These are phyloP conservation scores for Rosa chinensis DNA, from an alignment of 306 rosid species.

Conservation along the genomic window DNA sequence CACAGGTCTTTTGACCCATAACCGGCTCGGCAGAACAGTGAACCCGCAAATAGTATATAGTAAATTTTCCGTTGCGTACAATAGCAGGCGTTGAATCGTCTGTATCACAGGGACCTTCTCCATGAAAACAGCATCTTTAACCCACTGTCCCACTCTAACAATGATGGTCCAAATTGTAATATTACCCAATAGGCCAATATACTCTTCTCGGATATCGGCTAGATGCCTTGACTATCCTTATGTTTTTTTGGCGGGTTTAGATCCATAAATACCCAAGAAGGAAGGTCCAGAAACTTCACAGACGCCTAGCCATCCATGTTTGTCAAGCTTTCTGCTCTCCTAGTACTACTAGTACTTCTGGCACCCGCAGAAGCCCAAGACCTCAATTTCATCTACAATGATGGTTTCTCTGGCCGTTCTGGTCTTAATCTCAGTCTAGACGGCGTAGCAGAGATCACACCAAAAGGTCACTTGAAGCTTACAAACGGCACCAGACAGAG, in stretches of 20 bases:
- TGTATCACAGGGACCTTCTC: neutral
- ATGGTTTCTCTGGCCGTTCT: neutral
- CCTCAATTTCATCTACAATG: neutral
- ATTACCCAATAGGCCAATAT: too few relatives aligned
- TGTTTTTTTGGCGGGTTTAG: neutral
- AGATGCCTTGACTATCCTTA: neutral
- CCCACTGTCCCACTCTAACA: neutral
- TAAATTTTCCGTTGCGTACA: too few relatives aligned
- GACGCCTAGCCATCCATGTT: slow-evolving; percentile 29
- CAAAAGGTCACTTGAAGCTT: slow-evolving; percentile 51
- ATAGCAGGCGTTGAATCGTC: neutral
- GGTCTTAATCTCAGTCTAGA: slow-evolving; percentile 33
- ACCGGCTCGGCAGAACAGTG: too few relatives aligned
- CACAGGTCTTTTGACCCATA: too few relatives aligned
- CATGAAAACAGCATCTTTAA: neutral
- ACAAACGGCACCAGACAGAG: slow-evolving; percentile 15
- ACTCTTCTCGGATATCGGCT: too few relatives aligned
- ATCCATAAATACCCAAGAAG: neutral
- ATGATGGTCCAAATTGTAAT: neutral
- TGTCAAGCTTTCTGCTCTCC: slow-evolving; percentile 18
- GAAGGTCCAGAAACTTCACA: neutral
- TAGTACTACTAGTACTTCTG: slow-evolving; percentile 21
- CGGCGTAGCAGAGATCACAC: slow-evolving; percentile 43
- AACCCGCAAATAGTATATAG: too few relatives aligned
- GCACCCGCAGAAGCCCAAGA: neutral